A percentile compares a stretch with the other conserved stretches of the same genome.
phyloP scores from a whole-genome alignment of 164 flowering plant genomes.

The Brasenia schreberi region DNA sequence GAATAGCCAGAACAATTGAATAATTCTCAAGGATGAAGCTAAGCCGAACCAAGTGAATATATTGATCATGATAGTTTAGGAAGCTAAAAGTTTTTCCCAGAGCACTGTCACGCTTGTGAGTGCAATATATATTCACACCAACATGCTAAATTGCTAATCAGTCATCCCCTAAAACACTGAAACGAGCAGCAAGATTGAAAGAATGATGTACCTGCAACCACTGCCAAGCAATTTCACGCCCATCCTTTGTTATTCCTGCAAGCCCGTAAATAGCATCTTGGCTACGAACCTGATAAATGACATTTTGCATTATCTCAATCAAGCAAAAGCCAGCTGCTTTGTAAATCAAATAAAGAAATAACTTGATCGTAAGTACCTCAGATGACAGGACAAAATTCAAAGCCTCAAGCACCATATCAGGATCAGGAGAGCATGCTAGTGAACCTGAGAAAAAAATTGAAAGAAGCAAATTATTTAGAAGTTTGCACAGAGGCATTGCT shows the following conservation, averaged over 20 bases:
- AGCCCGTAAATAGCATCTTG: slow-evolving; percentile 87
- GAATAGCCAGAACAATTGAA: too few species aligned
- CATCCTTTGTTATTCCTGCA: slow-evolving; percentile 47
- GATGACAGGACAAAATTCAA: slow-evolving; percentile 68
- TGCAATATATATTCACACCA: too few species aligned
- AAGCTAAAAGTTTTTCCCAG: too few species aligned
- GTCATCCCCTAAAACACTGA: too few species aligned
- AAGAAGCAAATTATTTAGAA: not conserved
- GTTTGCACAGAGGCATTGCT: not conserved
- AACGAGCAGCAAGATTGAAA: too few species aligned
- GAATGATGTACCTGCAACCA: slow-evolving; percentile 65
- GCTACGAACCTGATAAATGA: slow-evolving; percentile 58
- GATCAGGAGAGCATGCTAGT: slow-evolving; percentile 60
- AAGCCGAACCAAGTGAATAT: too few species aligned
- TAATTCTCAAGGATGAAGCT: too few species aligned
- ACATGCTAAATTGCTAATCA: too few species aligned
- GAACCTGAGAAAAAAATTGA: slow-evolving; percentile 37
- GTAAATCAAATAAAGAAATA: not conserved
- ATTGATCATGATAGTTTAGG: too few species aligned
- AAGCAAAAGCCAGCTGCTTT: not conserved
- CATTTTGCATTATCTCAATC: not conserved
- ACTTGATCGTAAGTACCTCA: slow-evolving; percentile 37
- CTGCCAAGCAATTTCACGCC: slow-evolving; percentile 81
- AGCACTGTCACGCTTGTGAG: not conserved
- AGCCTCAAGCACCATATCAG: slow-evolving; percentile 60